Percentiles rank a stretch among this genome's conserved stretches.
phyloP scores from a whole-genome alignment of 2,329 filamentous ascomycete genomes.

The Arthroderma uncinatum region DNA sequence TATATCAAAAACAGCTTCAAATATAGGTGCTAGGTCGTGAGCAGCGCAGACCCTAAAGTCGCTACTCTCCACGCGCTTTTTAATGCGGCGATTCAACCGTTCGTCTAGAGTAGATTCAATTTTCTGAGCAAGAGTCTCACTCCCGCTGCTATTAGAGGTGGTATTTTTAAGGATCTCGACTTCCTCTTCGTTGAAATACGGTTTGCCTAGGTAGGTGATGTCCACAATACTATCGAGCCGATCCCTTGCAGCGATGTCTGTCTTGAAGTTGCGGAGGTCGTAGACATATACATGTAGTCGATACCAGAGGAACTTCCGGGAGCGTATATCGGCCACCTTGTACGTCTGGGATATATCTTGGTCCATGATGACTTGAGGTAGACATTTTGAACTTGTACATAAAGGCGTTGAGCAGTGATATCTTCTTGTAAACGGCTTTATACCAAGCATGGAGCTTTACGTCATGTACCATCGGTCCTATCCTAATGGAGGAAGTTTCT shows the following conservation, averaged over 20 bases:
- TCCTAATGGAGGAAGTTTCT: background rate
- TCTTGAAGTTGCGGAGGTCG: slow-evolving; percentile 18
- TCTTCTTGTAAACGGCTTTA: background rate
- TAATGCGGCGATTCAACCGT: slow-evolving; percentile 18
- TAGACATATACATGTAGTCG: slow-evolving; percentile 18
- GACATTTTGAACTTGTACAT: background rate
- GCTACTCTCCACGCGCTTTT: slow-evolving; percentile 21
- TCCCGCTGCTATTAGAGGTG: background rate
- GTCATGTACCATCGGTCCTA: background rate
- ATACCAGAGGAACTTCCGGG: slow-evolving; percentile 17
- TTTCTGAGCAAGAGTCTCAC: slow-evolving; percentile 5
- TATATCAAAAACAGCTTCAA: slow-evolving; percentile 22
- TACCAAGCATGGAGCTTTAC: background rate
- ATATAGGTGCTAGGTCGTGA: slow-evolving; percentile 25
- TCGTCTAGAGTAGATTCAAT: slow-evolving; percentile 4
- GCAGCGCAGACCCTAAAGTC: slow-evolving; percentile 28
- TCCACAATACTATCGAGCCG: slow-evolving; percentile 17
- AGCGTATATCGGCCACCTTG: slow-evolving; percentile 7
- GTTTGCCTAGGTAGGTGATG: slow-evolving; percentile 17
- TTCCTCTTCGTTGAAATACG: slow-evolving; percentile 19
- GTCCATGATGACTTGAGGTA: background rate
- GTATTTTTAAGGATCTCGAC: slow-evolving; percentile 8
- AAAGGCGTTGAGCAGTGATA: background rate
- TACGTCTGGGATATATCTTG: background rate
- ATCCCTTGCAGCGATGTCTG: slow-evolving; percentile 9